A percentile compares a stretch with the other conserved stretches of the same genome.
phyloP scores from a whole-genome alignment of 768 basidiomycete species.

The Hysterangium stoloniferum region DNA sequence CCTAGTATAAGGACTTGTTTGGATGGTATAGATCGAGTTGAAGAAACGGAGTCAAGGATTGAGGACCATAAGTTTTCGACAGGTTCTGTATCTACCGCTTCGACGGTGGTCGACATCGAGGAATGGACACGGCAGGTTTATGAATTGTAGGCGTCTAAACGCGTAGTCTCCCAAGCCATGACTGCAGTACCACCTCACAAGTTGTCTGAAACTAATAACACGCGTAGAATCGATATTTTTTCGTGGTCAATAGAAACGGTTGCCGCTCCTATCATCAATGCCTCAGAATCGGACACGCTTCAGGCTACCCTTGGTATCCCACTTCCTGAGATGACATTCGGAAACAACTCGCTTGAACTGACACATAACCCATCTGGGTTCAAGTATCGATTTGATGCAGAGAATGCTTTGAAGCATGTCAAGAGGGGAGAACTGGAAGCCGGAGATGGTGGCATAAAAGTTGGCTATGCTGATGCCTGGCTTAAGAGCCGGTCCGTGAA shows the following conservation, averaged over 20 bases:
- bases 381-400: conserved; percentile 56
- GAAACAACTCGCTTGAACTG: conserved; percentile 67
- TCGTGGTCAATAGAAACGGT: conserved; percentile 65
- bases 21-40: conserved; percentile 70
- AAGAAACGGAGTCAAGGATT: conserved; percentile 83
- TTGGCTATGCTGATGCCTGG: conserved; percentile 94
- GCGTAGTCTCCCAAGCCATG: conserved; percentile 13
- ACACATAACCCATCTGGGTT: conserved; percentile 58
- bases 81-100: conserved; percentile 22
- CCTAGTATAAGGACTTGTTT: conserved; percentile 86
- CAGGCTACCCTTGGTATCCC: conserved; percentile 64
- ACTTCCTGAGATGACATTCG: conserved; percentile 96
- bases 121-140: not conserved
- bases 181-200: conserved; percentile 50
- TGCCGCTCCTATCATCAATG: conserved; percentile 75
- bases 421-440: conserved; percentile 65
- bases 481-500: conserved; percentile 68
- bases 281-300: conserved; percentile 62
- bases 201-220: conserved; percentile 60
- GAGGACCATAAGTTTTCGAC: conserved; percentile 85
- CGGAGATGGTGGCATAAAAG: conserved; percentile 90
- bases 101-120: conserved; percentile 5
- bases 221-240: conserved; percentile 57
- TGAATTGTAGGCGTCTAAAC: not conserved
- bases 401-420: conserved; percentile 62